Evolutionary conservation across 169 alveolate species (phyloP), one percentile per base, ranked within the genome.

Genomic region (Plasmodium cynomolgi): DNA sequence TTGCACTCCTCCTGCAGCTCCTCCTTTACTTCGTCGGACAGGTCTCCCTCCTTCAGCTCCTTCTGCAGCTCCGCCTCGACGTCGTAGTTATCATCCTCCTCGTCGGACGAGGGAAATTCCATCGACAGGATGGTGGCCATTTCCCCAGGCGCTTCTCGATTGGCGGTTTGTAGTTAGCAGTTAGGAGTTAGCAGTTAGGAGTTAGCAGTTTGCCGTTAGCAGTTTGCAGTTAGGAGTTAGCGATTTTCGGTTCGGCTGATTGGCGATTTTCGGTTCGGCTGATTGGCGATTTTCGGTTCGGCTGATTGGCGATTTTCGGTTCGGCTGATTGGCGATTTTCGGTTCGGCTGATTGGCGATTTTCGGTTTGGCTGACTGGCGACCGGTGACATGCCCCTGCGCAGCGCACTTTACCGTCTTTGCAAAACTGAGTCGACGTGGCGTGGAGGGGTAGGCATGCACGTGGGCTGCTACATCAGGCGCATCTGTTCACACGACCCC

Each of bases 21-120:
- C 68, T 86, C 93, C 54, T 86, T 47, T 20, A 77, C 9, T 13
- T 86, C 93, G 15, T 86, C 73, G 0, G 41, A 39, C 31, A 77
- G 71, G 47, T 86, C 93, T 41, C 81, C 93, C 5, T 72, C 93
- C 9, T 26, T 7, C 15, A 62, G 13, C 31, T 86, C 93, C 41
- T 79, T 39, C 9, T 54, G 31, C n/a, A 77, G 71, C n/a, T 72
- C 84, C 68, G 79, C 93, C 15, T 86, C 93, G 9, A 62, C 88
- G 62, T 77, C 81, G 47, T 86, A 86, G n/a, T 86, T 68, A 23
- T 86, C 93, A 44, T 86, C 93, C 5, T 86, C 86, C 71, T 86
- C 93, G 44, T 86, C 93, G 1, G 93, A 84, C 5, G 93, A 84
- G 8, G 86, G 86, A 15, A 86, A 86, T 39, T 86, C 85, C 93